These are phyloP conservation scores for Camillea tinctor DNA, from an alignment of 2,329 filamentous ascomycete genomes.

Conservation along the genomic window DNA sequence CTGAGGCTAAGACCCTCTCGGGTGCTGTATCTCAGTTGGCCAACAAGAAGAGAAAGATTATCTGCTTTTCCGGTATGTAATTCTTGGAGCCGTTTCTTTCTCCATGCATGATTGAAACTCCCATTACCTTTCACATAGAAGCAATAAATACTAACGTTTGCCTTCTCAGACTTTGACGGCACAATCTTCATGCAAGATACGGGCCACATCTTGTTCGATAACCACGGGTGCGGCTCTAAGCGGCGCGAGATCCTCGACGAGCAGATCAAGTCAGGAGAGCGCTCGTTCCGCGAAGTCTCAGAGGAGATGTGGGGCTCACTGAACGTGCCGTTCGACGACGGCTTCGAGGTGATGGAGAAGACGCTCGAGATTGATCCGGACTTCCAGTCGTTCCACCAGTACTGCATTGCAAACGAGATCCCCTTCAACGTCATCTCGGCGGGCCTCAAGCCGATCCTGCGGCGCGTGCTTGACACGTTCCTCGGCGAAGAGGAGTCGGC, in stretches of 20 bases:
- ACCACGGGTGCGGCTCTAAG: conserved; percentile 59
- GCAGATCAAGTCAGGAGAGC: conserved; percentile 63
- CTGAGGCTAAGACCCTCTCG: conserved; percentile 29
- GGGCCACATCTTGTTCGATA: conserved; percentile 67
- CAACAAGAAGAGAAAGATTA: conserved; percentile 53
- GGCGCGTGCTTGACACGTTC: conserved; percentile 62
- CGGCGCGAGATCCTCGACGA: conserved; percentile 57
- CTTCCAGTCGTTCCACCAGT: conserved; percentile 63
- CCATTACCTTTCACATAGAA: not conserved
- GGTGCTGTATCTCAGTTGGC: conserved; percentile 28
- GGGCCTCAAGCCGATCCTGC: conserved; percentile 62
- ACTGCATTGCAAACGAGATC: conserved; percentile 60
- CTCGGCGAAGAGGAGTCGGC: conserved; percentile 58
- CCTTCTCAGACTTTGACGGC: conserved; percentile 61
- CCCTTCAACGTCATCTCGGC: conserved; percentile 70
- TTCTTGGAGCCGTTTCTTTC: no score
- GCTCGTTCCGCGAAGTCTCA: conserved; percentile 67
- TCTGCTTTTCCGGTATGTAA: conserved; percentile 55
- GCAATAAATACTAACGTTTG: conserved; percentile 12
- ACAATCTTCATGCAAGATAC: conserved; percentile 73
- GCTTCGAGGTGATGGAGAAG: conserved; percentile 63
- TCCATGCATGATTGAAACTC: no score
- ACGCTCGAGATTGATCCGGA: conserved; percentile 62
- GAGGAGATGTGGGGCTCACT: conserved; percentile 71
- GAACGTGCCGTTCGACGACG: conserved; percentile 65